Percentiles rank a stretch among this genome's conserved stretches.
Conservation (phyloP, 305 asterid genomes). For the Solanum hybrid region DNA sequence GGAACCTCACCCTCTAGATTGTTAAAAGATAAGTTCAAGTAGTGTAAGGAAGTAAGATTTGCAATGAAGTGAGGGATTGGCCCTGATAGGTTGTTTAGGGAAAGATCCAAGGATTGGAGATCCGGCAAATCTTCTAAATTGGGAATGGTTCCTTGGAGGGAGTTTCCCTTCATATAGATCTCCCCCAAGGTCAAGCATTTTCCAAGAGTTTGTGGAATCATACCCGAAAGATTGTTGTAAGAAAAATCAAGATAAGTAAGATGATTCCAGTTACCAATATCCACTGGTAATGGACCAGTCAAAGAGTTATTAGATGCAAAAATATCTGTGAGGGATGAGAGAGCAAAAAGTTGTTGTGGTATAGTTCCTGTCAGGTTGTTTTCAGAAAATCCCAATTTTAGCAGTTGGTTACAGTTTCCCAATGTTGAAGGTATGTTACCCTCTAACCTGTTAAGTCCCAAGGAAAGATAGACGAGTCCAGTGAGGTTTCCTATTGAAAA, state of each 20-base stretch:
- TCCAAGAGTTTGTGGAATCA: background rate
- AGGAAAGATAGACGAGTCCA: background rate
- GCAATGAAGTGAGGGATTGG: background rate
- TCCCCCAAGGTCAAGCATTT: background rate
- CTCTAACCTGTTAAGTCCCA: background rate
- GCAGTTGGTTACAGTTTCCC: background rate
- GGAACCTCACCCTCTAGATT: background rate
- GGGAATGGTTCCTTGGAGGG: background rate
- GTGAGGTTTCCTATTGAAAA: background rate
- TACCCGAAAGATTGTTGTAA: background rate
- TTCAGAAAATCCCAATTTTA: background rate
- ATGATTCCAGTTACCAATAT: background rate
- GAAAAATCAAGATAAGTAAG: background rate
- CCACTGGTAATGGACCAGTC: background rate
- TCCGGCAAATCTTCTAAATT: background rate
- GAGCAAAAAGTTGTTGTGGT: background rate
- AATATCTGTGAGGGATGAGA: background rate
- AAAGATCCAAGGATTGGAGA: background rate
- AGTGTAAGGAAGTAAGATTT: background rate
- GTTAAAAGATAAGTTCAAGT: background rate
- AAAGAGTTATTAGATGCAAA: background rate
- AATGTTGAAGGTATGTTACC: background rate
- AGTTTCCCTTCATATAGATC: background rate
- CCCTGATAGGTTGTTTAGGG: background rate
- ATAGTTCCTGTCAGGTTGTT: background rate